Evolutionary conservation across 495 filamentous ascomycete genomes (phyloP), one percentile per base, ranked within the genome.

Genomic region (Rostrohypoxylon terebratum): DNA sequence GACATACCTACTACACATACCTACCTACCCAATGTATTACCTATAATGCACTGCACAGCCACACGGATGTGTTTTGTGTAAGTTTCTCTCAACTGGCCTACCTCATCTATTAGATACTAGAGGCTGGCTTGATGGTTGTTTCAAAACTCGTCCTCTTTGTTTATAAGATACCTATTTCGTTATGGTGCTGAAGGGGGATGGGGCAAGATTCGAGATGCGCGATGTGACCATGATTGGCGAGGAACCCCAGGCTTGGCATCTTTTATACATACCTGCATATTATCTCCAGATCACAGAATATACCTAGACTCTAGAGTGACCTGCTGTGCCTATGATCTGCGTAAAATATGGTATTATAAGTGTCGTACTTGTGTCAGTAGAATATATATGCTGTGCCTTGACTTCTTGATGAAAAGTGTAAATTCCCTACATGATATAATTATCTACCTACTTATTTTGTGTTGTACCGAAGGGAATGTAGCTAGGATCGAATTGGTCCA

Each of bases 171-270:
- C 20, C n/a, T 23, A 16, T 55, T 55, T 16, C 25, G 51, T 55
- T 55, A 23, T 57, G 31, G 33, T 40, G 55, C 44, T 42, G 36
- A 59, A 42, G 20, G 16, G 20, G 18, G 20, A 42, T 38, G 55
- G 55, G 55, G 55, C 55, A 18, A 59, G 33, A 20, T 59, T 13
- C 5, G 4, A 21, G 25, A 59, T 40, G 31, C 18, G 50, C 62
- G 62, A 65, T 48, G 44, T 59, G 42, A 59, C 63, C 16, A 51
- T 18, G 63, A 67, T 50, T 33, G 31, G 25, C 4, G 42, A 50
- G n/a, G 45, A 65, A 71, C 68, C 61, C 68, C 61, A 28, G 61
- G 23, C 68, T 71, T 71, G 68, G 61, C 61, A 60, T 36, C 21
- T 64, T 14, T 59, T n/a, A n/a, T n/a, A n/a, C n/a, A 34, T 47